Base-by-base conservation (phyloP, 768 basidiomycete species). In the Jaapia argillacea region DNA sequence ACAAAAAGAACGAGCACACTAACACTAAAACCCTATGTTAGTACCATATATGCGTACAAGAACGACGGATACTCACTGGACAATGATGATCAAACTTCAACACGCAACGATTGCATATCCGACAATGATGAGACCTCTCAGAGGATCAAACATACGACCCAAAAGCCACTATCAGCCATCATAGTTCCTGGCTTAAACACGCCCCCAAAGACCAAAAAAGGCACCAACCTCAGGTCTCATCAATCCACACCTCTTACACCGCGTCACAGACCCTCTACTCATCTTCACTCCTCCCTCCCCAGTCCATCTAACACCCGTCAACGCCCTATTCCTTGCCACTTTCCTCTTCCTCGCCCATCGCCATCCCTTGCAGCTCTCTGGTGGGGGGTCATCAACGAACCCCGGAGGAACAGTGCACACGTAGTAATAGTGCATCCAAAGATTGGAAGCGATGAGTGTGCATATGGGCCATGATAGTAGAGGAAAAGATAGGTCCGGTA, bases 61-160 rank as follows among this genome's bases (percentile, higher is more conserved):
- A 36, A 35, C 26, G 36, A 5, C 14, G 22, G 10, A 23, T n/a
- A 79, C 85, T 60, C 57, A 89, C 86, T 45, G 88, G 87, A 64
- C 89, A 91, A 59, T 91, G 89, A 53, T 91, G 89, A 55, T 91
- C 89, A 57, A 81, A 92, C 57, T 91, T 91, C 36, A 97, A 59
- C 22, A 96, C 79, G 55, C 92, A 96, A 41, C 73, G 75, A 51
- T 90, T 88, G 59, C 92, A 96, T 56, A 96, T 82, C 21, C 81
- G 74, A 63, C 92, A 96, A 61, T 94, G 92, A 58, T 97, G 92
- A 6, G 92, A 74, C 64, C 92, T 79, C 91, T 94, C 60, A 41
- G 31, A 33, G 28, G 10, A 33, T 33, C 28, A 27, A 21, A 24
- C 24, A 44, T 49, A n/a, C n/a, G n/a, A n/a, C n/a, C n/a, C n/a